Base-by-base conservation (phyloP, 139 green algal genomes). In the Dunaliella sp. region DNA sequence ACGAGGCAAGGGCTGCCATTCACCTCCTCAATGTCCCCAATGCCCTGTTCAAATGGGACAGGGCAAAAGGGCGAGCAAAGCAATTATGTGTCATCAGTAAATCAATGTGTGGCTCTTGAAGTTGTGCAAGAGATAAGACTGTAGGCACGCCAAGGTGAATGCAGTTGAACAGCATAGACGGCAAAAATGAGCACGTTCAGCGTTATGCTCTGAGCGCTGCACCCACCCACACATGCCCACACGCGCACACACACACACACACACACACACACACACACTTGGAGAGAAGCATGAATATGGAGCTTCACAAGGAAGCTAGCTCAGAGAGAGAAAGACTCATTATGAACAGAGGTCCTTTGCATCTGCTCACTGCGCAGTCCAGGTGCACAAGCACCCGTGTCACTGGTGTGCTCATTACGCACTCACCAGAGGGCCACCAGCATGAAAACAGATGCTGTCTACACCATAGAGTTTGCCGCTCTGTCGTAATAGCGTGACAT, bases 21-120 rank as follows among this genome's bases (percentile, higher is more conserved):
- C 0, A 94, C 80, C 1, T 96, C 93, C 35, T 95, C 91, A 36
- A 95, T 94, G 73, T 95, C 92, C 0, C 92, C 92, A 37, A 93
- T 74, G 28, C 87, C 86, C 91, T 94, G 88, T 76, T 33, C 25
- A 82, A 1, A 73, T n/a, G 2, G 26, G 3, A 83, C 22, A 73
- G 36, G 36, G 31, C 35, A 25, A 33, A 35, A 32, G 57, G 26
- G 26, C 22, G 32, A 24, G 33, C 28, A 82, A 33, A 22, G 77
- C 31, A 57, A 25, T 3, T 82, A 25, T 2, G 3, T 82, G 34
- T 24, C 77, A 25, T 24, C 32, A 48, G 33, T 33, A 38, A 25
- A 38, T 3, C 21, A 38, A n/a, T n/a, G n/a, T n/a, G n/a, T n/a
- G n/a, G n/a, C n/a, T n/a, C n/a, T n/a, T n/a, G n/a, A n/a, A n/a